These are phyloP conservation scores for Rhodofomes roseus DNA, from an alignment of 1,284 basidiomycete species.

Conservation along the genomic window DNA sequence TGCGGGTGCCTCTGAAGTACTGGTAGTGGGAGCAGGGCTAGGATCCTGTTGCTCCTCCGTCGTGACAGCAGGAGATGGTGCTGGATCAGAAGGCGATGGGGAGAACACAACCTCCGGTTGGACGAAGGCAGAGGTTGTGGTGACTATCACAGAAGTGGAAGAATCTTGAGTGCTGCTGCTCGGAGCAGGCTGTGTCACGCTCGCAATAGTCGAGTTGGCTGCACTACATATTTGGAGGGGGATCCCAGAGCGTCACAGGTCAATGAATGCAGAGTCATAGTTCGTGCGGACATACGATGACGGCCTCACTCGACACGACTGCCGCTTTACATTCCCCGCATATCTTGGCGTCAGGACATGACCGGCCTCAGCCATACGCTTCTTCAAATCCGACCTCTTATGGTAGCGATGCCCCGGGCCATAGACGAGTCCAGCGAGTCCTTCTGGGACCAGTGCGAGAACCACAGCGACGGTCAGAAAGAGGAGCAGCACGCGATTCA, in stretches of 20 bases:
- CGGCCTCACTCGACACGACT: slow-evolving; percentile 33
- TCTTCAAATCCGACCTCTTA: background rate
- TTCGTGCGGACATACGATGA: slow-evolving; percentile 2
- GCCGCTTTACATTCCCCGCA: slow-evolving; percentile 7
- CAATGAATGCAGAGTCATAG: background rate
- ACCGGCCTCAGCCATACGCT: background rate
- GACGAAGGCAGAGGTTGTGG: slow-evolving; percentile 9
- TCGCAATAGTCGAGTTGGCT: background rate
- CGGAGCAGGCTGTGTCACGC: slow-evolving; percentile 3
- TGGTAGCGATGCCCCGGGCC: slow-evolving; percentile 37
- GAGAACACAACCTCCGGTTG: background rate
- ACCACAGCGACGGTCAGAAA: slow-evolving; percentile 38
- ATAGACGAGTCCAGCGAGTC: slow-evolving; percentile 47
- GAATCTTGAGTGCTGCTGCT: slow-evolving; percentile 3
- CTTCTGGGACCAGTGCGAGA: slow-evolving; percentile 29
- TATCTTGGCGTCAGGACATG: background rate
- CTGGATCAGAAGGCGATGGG: background rate
- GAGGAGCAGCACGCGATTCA: slow-evolving; percentile 37
- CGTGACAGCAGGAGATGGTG: background rate
- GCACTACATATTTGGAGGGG: slow-evolving; percentile 10
- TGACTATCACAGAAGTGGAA: slow-evolving; percentile 4
- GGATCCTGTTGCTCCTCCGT: background rate
- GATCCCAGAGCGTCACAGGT: background rate
- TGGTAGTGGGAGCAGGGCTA: background rate
- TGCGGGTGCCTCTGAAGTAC: background rate